Evolutionary conservation across 225 moss, liverwort and hornwort species (phyloP).

Genomic region (Physcomitrium patens): DNA sequence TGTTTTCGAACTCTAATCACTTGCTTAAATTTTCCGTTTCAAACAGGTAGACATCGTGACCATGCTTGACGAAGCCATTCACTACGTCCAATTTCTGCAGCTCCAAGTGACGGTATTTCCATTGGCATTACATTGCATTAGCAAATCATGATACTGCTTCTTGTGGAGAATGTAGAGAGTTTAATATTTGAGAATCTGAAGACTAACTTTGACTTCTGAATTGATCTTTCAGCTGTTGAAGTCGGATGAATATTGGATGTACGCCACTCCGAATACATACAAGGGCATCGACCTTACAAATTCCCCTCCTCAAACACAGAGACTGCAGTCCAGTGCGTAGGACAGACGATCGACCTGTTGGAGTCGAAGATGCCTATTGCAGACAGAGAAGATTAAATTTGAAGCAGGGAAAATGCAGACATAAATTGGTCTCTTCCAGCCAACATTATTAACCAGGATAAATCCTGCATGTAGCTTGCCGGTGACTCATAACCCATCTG

Average conservation of each 20-base stretch:
- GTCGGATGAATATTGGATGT: constrained; percentile 71
- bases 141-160: not conserved
- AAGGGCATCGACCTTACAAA: constrained; percentile 74
- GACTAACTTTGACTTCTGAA: not conserved
- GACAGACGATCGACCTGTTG: not conserved
- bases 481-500: constrained; percentile 34
- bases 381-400: not conserved
- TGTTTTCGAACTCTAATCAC: not conserved
- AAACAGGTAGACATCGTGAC: constrained; percentile 88
- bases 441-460: not conserved
- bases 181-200: not conserved
- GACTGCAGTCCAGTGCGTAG: constrained; percentile 43
- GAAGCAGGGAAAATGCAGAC: not conserved
- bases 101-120: constrained; percentile 69
- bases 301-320: constrained; percentile 43
- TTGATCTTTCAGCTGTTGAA: constrained; percentile 63
- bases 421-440: constrained; percentile 3
- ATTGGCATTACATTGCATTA: not conserved
- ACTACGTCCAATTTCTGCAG: constrained; percentile 87
- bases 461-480: constrained; percentile 3
- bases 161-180: not conserved
- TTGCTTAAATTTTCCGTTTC: not conserved
- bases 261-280: constrained; percentile 71
- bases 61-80: constrained; percentile 90
- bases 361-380: not conserved